Evolutionary conservation across 345 rosid species (phyloP).

Genomic region (Eucalyptus albens): DNA sequence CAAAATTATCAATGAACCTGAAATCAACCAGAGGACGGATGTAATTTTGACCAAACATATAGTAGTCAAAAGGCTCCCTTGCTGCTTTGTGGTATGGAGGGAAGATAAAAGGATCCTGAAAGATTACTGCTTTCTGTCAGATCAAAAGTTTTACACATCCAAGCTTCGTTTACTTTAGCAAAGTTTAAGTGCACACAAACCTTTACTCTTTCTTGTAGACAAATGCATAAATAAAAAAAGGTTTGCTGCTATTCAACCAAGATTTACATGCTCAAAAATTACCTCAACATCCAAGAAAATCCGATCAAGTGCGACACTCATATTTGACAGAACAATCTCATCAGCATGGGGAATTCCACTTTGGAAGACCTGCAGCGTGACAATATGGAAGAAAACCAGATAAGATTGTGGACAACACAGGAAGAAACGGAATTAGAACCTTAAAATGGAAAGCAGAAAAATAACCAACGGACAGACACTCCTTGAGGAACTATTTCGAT

Average conservation of each 20-base stretch:
- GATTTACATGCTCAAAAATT: neutral
- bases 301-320: conserved; percentile 71
- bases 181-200: neutral
- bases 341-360: conserved; percentile 53
- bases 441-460: neutral
- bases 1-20: conserved; percentile 36
- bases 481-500: too few species aligned
- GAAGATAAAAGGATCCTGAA: conserved; percentile 78
- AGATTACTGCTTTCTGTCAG: conserved; percentile 2
- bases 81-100: conserved; percentile 74
- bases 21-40: conserved; percentile 81
- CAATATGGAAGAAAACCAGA: neutral
- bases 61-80: conserved; percentile 93
- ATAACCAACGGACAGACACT: neutral
- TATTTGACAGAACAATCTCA: conserved; percentile 63
- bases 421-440: neutral
- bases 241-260: neutral
- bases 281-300: conserved; percentile 84
- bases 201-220: neutral
- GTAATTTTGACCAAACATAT: conserved; percentile 84
- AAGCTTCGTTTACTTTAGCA: neutral
- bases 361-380: conserved; percentile 45
- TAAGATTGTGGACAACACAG: neutral
- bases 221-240: neutral
- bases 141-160: neutral